Evolutionary conservation across 768 basidiomycete genomes (phyloP).

Genomic region (Calocybe cyanea): DNA sequence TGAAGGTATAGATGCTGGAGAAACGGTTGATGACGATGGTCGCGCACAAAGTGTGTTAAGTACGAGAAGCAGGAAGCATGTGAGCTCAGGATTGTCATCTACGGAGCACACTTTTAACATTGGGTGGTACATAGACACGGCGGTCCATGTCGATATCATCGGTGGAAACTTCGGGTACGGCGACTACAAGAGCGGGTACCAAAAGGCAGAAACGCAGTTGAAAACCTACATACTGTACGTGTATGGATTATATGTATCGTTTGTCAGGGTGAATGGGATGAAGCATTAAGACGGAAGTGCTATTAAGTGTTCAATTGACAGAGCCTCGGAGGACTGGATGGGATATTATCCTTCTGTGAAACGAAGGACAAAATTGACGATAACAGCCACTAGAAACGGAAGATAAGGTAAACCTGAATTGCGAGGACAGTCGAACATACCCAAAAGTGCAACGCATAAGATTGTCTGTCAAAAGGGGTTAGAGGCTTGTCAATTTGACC

Average conservation of each 20-base stretch:
- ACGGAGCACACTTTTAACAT: background rate
- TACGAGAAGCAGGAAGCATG: slow-evolving; percentile 57
- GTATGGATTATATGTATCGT: too few species aligned
- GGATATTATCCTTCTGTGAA: slow-evolving; percentile 46
- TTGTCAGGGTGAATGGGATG: too few species aligned
- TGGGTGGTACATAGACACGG: slow-evolving; percentile 39
- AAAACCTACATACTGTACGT: background rate
- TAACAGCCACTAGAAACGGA: slow-evolving; percentile 60
- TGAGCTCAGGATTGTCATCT: slow-evolving; percentile 24
- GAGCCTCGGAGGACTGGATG: too few species aligned
- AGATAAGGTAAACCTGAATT: background rate
- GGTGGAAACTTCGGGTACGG: slow-evolving; percentile 60
- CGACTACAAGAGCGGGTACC: slow-evolving; percentile 44
- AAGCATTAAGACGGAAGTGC: too few species aligned
- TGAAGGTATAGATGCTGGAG: slow-evolving; percentile 33
- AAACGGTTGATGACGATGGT: slow-evolving; percentile 42
- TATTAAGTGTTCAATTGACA: too few species aligned
- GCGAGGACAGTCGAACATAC: slow-evolving; percentile 35
- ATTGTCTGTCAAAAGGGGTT: slow-evolving; percentile 54
- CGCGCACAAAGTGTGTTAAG: slow-evolving; percentile 67
- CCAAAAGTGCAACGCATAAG: slow-evolving; percentile 75
- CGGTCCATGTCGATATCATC: slow-evolving; percentile 75
- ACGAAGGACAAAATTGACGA: slow-evolving; percentile 82
- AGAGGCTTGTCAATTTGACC: background rate
- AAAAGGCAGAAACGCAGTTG: slow-evolving; percentile 58